Evolutionary conservation across 1,284 basidiomycete species (phyloP), one percentile per base, ranked within the genome.

Genomic region (Anthracocystis panici-leucophaei): DNA sequence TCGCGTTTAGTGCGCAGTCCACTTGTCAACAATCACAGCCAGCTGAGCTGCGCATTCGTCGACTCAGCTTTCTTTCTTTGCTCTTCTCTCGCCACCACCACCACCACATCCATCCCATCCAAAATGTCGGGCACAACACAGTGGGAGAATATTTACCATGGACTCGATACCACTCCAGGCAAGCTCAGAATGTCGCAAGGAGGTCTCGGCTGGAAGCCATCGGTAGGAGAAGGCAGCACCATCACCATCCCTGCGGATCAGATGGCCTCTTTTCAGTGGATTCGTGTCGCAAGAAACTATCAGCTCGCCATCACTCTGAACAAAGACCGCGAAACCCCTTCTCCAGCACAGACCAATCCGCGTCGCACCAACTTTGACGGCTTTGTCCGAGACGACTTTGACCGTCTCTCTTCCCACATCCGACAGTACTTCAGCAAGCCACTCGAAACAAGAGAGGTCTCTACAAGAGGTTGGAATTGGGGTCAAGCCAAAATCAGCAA

Each of bases 401-500:
- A 87, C 33, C 65, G 81, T 16, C 78, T 87, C 49, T 74, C 80
- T 11, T 77, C 82, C 44, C 71, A 83, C 41, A 80, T 86, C 59
- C 82, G 82, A 45, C 80, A 85, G 58, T 82, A 94, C 93, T 98
- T 95, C 87, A 90, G 89, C 65, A 88, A 95, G 71, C 90, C 91
- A 8, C 88, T 99, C 29, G 96, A 98, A 84, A 90, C 90, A 12
- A 91, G 91, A 84, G 97, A 99, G 80, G 88, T 91, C 20, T 92
- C 93, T 9, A 90, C 95, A 83, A 94, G 94, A 84, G 97, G 97
- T 1, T 99, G 95, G 95, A 99, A 99, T 85, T 99, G 97, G 97
- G 97, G 97, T 18, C 90, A 92, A 33, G 78, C 82, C 10, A 65
- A 80, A 49, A 75, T 85, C 44, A 80, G 70, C 55, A 79, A 78